These are phyloP conservation scores for Chamaecrista fasciculata DNA, from an alignment of 306 rosid genomes.

Conservation along the genomic window DNA sequence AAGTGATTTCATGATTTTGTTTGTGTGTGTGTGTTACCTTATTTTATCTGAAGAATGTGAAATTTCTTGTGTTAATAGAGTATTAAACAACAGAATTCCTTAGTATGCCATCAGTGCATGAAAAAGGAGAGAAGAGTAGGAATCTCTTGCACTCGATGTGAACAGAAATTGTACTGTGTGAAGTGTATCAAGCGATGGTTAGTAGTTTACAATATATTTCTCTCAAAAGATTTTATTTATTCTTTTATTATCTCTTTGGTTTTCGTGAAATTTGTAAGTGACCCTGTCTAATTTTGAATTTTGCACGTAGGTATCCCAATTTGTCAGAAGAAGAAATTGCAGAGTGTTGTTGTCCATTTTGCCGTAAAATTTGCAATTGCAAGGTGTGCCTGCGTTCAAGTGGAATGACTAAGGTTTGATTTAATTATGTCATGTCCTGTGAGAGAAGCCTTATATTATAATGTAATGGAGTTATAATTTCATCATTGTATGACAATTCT, in stretches of 20 bases:
- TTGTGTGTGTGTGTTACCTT: neutral
- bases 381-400: conserved; percentile 63
- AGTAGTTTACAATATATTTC: neutral
- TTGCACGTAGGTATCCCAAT: conserved; percentile 56
- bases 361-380: conserved; percentile 75
- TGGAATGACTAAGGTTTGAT: conserved; percentile 60
- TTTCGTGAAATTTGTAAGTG: neutral
- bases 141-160: conserved; percentile 60
- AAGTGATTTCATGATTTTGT: neutral
- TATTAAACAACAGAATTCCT: conserved; percentile 24
- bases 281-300: conserved; percentile 20
- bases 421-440: neutral
- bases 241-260: too few relatives aligned
- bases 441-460: neutral
- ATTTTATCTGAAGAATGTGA: conserved; percentile 9
- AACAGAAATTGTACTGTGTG: conserved; percentile 53
- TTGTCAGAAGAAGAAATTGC: conserved; percentile 52
- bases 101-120: conserved; percentile 75
- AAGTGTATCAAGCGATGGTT: conserved; percentile 69
- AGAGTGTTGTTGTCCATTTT: conserved; percentile 64
- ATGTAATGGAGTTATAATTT: conserved; percentile 13
- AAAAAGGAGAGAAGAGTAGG: conserved; percentile 42
- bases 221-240: neutral
- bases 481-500: neutral
- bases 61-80: conserved; percentile 34